Conservation (phyloP, 2,329 filamentous ascomycete species). For the Cladosporium austrohemisphaericum region DNA sequence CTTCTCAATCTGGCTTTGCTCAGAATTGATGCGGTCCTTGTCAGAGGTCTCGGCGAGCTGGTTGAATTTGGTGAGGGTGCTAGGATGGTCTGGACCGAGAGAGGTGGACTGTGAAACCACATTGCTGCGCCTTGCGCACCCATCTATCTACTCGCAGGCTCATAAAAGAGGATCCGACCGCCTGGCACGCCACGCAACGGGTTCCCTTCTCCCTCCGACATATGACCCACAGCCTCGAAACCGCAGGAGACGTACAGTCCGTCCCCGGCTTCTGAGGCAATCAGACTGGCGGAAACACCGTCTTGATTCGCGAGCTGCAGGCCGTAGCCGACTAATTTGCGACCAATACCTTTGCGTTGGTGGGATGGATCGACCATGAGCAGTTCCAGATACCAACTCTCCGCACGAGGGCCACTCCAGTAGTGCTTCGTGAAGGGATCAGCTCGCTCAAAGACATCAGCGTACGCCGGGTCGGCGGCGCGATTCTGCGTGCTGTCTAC, state of each 20-base stretch:
- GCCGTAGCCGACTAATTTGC: slow-evolving; percentile 27
- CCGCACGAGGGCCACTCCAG: slow-evolving; percentile 24
- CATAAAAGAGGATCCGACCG: slow-evolving; percentile 10
- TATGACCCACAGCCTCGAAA: slow-evolving; percentile 3
- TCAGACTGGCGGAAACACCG: slow-evolving; percentile 49
- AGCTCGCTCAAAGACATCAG: slow-evolving; percentile 17
- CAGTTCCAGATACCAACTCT: slow-evolving; percentile 26
- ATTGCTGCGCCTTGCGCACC: too few species aligned
- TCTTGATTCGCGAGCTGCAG: slow-evolving; percentile 34
- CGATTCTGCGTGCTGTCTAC: slow-evolving; percentile 19
- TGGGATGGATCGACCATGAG: slow-evolving; percentile 24
- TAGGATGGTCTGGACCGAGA: slow-evolving; percentile 27
- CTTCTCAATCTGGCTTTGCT: slow-evolving; percentile 32
- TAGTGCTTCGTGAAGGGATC: slow-evolving; percentile 22
- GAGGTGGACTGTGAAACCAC: too few species aligned
- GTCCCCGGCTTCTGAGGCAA: slow-evolving; percentile 18
- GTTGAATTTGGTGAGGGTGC: slow-evolving; percentile 32
- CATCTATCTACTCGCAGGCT: too few species aligned
- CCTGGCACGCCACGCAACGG: slow-evolving; percentile 7
- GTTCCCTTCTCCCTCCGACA: slow-evolving; percentile 10
- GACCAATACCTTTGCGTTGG: slow-evolving; percentile 25
- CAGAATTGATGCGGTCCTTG: slow-evolving; percentile 31
- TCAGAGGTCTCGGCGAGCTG: slow-evolving; percentile 28
- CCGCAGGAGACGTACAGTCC: slow-evolving; percentile 19
- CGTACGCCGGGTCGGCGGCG: slow-evolving; percentile 21